Conservation (phyloP, 345 rosid genomes). For the Citrus inodora region DNA sequence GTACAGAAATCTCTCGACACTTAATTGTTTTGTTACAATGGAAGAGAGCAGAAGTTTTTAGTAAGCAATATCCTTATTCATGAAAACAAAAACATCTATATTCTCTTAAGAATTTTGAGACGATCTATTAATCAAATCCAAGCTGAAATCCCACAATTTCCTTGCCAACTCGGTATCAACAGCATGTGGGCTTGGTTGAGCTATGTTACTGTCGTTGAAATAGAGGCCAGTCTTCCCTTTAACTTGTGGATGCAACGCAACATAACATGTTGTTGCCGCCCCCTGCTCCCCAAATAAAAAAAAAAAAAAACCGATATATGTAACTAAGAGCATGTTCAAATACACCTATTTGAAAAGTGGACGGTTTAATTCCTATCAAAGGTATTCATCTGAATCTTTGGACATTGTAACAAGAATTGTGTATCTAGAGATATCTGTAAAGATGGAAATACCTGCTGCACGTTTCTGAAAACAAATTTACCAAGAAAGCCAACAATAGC, state of each 20-base stretch:
- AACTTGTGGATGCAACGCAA: constrained; percentile 65
- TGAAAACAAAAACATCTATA: neutral
- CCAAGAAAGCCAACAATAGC: constrained; percentile 41
- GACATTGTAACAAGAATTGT: neutral
- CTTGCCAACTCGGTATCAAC: constrained; percentile 50
- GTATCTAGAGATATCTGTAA: neutral
- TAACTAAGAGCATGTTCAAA: neutral
- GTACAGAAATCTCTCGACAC: neutral
- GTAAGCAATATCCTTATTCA: neutral
- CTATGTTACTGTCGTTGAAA: constrained; percentile 52
- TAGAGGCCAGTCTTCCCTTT: constrained; percentile 65
- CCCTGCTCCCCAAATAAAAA: constrained; percentile 35
- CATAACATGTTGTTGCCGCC: constrained; percentile 77
- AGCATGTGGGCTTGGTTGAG: constrained; percentile 39
- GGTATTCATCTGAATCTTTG: neutral
- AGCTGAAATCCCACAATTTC: constrained; percentile 73
- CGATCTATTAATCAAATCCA: constrained; percentile 25
- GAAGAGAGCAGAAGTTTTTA: neutral
- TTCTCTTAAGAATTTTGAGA: neutral
- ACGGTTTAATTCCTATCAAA: neutral
- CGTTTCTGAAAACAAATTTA: constrained; percentile 46
- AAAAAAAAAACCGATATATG: neutral
- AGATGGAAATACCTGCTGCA: constrained; percentile 55
- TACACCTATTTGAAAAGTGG: neutral
- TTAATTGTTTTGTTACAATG: neutral